Percentiles rank a stretch among this genome's conserved stretches.
phyloP scores from a whole-genome alignment of 1,284 basidiomycete genomes.

The Cutaneotrichosporon cutaneum region DNA sequence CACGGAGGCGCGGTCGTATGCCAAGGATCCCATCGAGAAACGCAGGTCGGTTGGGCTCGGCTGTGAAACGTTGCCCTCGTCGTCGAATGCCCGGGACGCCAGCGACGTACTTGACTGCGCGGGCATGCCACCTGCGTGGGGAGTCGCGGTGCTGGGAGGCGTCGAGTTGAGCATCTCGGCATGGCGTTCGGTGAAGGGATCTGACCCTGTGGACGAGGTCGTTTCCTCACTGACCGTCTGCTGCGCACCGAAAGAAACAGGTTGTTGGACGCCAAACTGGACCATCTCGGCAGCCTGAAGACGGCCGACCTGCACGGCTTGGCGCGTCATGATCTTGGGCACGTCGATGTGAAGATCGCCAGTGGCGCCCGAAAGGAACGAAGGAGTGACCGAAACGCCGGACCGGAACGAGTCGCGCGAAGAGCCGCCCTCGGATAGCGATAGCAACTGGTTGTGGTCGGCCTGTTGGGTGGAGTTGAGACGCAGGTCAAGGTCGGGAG shows the following conservation, averaged over 20 bases:
- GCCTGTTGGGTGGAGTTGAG: slow-evolving; percentile 29
- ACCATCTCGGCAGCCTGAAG: slow-evolving; percentile 53
- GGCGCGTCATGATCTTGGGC: slow-evolving; percentile 52
- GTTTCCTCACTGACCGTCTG: slow-evolving; percentile 2
- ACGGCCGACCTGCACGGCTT: slow-evolving; percentile 49
- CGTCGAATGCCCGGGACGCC: slow-evolving; percentile 27
- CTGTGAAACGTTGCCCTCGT: slow-evolving; percentile 26
- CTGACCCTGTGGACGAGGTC: not conserved
- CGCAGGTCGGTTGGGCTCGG: slow-evolving; percentile 40
- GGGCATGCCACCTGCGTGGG: slow-evolving; percentile 14
- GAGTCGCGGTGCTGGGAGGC: not conserved
- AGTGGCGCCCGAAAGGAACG: slow-evolving; percentile 48
- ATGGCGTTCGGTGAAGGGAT: slow-evolving; percentile 21
- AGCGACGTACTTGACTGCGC: slow-evolving; percentile 18
- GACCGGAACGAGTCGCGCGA: slow-evolving; percentile 43
- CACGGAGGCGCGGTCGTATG: slow-evolving; percentile 38
- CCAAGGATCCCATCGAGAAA: slow-evolving; percentile 52
- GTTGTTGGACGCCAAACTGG: slow-evolving; percentile 32
- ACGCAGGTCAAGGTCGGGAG: slow-evolving; percentile 51
- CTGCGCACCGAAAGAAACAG: not conserved
- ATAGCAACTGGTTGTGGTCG: slow-evolving; percentile 4
- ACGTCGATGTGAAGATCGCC: slow-evolving; percentile 49
- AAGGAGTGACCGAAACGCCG: slow-evolving; percentile 39
- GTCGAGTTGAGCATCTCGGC: slow-evolving; percentile 11
- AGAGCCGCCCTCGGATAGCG: slow-evolving; percentile 13